Evolutionary conservation across 805 yeast species (phyloP), one percentile per base, ranked within the genome.

Genomic region (Lipomyces anomalus): DNA sequence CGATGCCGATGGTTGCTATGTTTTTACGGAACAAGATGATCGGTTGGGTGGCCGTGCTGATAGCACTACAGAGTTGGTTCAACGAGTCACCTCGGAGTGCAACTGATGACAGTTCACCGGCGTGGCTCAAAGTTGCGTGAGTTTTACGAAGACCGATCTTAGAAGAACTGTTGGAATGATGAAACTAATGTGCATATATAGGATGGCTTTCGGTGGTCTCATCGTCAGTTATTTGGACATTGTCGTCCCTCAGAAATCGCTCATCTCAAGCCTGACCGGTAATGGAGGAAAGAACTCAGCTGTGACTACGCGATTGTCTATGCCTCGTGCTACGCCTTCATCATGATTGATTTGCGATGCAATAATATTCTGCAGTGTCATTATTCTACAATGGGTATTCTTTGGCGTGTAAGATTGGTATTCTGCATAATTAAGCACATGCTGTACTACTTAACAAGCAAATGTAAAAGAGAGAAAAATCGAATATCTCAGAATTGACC

Each of bases 1-100:
- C 46, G 7, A 9, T 50, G 35, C 55, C 55, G 16, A 50, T 50
- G 55, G 52, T 40, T 13, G 51, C 53, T 26, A 44, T 50, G 49
- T 50, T 50, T 34, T 37, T 50, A 4, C 34, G 50, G 53, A 46
- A 33, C 23, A 18, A 34, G 37, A 34, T 34, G 9, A 18, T 34
- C 23, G 37, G 18, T 34, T 34, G 37, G 17, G 23, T 13, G 9
- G 37, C 37, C 37, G 23, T 34, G 18, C 47, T 50, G 13, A 30
- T 50, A 20, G 35, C 55, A 5, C n/a, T 50, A 20, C 53, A 48
- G 32, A 24, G 49, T 9, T 50, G 53, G 53, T 48, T 50, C 17
- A 50, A 48, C 42, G 55, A 50, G 22, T 26, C 44, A n/a, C 46
- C 38, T 20, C 16, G 28, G 24, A 21, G 38, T 6, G 22, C 11